Base-by-base conservation (phyloP, 2,329 filamentous ascomycete genomes). In the Emmonsia crescens region DNA sequence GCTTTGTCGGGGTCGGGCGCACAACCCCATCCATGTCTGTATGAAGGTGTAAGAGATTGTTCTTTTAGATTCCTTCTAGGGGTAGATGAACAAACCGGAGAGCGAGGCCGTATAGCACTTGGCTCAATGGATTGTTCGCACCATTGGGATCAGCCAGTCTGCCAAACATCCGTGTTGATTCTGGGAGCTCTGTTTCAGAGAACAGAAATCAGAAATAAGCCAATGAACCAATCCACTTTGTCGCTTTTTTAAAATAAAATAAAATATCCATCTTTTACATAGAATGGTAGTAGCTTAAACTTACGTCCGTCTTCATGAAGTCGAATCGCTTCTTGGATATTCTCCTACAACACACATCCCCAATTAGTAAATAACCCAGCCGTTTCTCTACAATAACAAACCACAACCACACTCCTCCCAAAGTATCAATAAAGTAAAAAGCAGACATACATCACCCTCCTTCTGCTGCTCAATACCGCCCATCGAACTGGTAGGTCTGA, bases 291-390 rank as follows among this genome's bases (percentile, higher is more conserved):
- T 21, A 46, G 33, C 27, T 14, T 36, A 31, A 44, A 64, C 74
- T 66, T 68, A 82, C 81, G 78, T 62, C 93, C 93, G 55, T 80
- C 82, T 76, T 99, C 94, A 73, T 99, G 94, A 66, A 97, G 80
- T 64, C 88, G 83, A 72, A 99, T 99, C n/a, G 94, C 94, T 76
- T 95, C 87, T 75, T 96, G 93, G 62, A 99, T 96, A 74, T 89
- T 86, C 62, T 71, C 61, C 75, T 77, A 65, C 33, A 60, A 27
- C 29, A 38, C 14, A 46, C 19, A 31, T 14, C 44, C 44, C 36
- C 36, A 49, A 27, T 59, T 31, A 42, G 5, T 24, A n/a, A n/a
- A n/a, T n/a, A 42, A 10, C 24, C 1, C 27, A 31, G 21, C 10
- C 57, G 66, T 36, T 1, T 52, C 46, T 57, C 33, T 33, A 29